Conservation (phyloP, 2,329 filamentous ascomycete species). For the Monilinia laxa region DNA sequence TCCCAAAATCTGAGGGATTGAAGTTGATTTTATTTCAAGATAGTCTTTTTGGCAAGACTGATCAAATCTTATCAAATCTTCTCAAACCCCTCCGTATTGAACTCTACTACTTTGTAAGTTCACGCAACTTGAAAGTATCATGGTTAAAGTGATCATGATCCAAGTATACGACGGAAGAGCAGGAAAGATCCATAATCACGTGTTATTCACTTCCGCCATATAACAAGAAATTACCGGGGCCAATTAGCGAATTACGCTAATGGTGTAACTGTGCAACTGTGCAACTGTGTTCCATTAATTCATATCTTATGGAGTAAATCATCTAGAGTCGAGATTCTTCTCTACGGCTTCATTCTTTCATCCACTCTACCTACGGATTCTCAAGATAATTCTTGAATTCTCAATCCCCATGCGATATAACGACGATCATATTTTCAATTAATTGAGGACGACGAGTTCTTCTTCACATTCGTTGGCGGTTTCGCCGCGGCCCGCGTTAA, state of each 20-base stretch:
- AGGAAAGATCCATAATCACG: constrained; percentile 11
- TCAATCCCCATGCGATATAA: background rate
- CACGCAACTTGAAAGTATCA: background rate
- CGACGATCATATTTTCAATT: constrained; percentile 1
- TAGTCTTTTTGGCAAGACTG: background rate
- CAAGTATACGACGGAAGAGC: background rate
- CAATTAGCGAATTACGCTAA: constrained; percentile 16
- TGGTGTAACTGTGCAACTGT: background rate
- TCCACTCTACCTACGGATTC: background rate
- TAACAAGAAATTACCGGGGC: constrained; percentile 18
- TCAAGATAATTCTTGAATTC: constrained; percentile 6
- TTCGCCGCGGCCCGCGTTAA: constrained; percentile 28
- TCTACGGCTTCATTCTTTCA: constrained; percentile 21
- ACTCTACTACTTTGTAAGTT: background rate
- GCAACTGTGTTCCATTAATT: constrained; percentile 22
- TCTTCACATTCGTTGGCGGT: constrained; percentile 29
- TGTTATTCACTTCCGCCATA: background rate
- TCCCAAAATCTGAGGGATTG: background rate
- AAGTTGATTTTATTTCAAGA: too few species aligned
- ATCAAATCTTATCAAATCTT: background rate
- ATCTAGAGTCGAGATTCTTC: constrained; percentile 17
- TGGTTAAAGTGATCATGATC: background rate
- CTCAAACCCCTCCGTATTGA: too few species aligned
- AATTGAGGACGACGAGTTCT: constrained; percentile 3
- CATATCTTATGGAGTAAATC: constrained; percentile 12